phyloP scores from a whole-genome alignment of 2,329 filamentous ascomycete species.

The Macrophomina phaseolina region DNA sequence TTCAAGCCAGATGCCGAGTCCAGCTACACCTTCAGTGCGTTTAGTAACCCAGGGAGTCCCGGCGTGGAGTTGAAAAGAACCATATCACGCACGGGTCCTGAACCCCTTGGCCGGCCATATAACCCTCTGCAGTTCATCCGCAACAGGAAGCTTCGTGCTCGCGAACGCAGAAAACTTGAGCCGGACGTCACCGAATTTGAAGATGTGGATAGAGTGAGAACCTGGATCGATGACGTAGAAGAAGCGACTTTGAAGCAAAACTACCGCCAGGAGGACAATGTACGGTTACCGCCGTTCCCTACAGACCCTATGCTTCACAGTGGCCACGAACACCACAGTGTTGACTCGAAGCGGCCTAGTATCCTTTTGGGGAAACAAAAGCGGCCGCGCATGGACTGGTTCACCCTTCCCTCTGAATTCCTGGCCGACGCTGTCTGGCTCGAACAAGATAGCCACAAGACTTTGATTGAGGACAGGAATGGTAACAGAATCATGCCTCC shows the following conservation, averaged over 20 bases:
- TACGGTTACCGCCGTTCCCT: slow-evolving; percentile 40
- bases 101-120: slow-evolving; percentile 71
- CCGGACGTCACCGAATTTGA: slow-evolving; percentile 78
- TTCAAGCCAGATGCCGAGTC: slow-evolving; percentile 59
- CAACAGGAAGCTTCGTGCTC: slow-evolving; percentile 82
- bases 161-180: slow-evolving; percentile 77
- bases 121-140: slow-evolving; percentile 93
- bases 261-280: slow-evolving; percentile 46
- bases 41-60: slow-evolving; percentile 49
- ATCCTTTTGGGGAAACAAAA: slow-evolving; percentile 35
- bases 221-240: slow-evolving; percentile 77
- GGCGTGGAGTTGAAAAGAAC: slow-evolving; percentile 47
- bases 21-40: slow-evolving; percentile 46
- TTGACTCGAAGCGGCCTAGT: background rate
- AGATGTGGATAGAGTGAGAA: slow-evolving; percentile 71
- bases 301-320: background rate
- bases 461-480: slow-evolving; percentile 78
- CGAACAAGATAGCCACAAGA: slow-evolving; percentile 80
- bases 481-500: slow-evolving; percentile 71
- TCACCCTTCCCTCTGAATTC: slow-evolving; percentile 80
- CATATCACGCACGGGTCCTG: slow-evolving; percentile 44
- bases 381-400: slow-evolving; percentile 83
- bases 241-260: slow-evolving; percentile 47
- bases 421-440: slow-evolving; percentile 91
- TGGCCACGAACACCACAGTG: background rate